Conservation (phyloP, 1,139 yeast genomes). For the Candida anutae region DNA sequence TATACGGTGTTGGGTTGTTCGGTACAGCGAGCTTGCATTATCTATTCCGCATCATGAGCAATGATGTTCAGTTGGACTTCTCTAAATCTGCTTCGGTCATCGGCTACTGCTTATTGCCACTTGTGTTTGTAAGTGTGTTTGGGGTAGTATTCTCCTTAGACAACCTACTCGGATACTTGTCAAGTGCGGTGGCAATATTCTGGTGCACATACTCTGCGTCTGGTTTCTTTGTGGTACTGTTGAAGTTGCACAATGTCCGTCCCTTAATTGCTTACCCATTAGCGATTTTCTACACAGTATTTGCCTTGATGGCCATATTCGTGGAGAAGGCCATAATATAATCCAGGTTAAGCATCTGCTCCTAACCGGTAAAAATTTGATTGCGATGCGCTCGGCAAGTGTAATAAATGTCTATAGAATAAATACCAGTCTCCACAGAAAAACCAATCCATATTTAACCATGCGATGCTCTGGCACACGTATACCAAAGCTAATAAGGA, state of each 20-base stretch:
- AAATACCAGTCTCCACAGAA: too few species aligned
- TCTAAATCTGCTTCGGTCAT: constrained; percentile 80
- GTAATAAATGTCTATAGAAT: too few species aligned
- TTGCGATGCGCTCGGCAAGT: too few species aligned
- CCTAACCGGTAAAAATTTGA: too few species aligned
- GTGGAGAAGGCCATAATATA: constrained; percentile 48
- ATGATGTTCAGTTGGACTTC: constrained; percentile 51
- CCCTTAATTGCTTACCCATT: constrained; percentile 91
- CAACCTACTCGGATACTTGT: constrained; percentile 63
- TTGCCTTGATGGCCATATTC: constrained; percentile 93
- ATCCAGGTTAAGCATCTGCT: too few species aligned
- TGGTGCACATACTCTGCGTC: constrained; percentile 97
- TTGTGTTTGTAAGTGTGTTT: constrained; percentile 69
- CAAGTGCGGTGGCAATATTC: constrained; percentile 63
- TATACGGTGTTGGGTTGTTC: constrained; percentile 90
- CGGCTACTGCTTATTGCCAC: constrained; percentile 89
- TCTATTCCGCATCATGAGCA: constrained; percentile 80
- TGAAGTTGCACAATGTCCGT: constrained; percentile 79
- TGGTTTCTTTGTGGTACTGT: constrained; percentile 83
- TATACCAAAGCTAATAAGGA: too few species aligned
- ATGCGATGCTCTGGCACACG: too few species aligned
- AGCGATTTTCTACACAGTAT: constrained; percentile 84
- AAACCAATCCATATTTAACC: too few species aligned
- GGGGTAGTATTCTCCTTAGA: constrained; percentile 69
- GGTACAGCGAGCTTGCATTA: constrained; percentile 84